Evolutionary conservation across 2,329 filamentous ascomycete genomes (phyloP).

Genomic region (Xylaria sp.): DNA sequence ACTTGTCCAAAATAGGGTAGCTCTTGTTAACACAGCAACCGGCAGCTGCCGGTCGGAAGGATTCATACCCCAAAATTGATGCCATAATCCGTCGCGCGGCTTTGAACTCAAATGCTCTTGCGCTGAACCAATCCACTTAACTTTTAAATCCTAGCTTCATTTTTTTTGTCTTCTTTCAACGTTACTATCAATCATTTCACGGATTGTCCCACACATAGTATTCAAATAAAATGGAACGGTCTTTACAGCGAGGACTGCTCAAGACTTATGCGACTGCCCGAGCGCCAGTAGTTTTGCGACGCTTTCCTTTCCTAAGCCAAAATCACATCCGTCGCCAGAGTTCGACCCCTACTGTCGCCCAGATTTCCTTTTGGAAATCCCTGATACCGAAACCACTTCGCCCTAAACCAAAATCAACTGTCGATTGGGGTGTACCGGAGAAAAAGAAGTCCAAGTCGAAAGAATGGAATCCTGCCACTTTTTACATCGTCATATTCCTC

Average conservation of each 20-base stretch:
- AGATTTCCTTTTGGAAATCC: slow-evolving; percentile 74
- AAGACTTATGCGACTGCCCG: slow-evolving; percentile 31
- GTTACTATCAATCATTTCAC: background rate
- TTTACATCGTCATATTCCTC: slow-evolving; percentile 83
- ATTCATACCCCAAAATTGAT: background rate
- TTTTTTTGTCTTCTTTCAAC: background rate
- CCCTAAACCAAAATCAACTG: slow-evolving; percentile 53
- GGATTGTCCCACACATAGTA: background rate
- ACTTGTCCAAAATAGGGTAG: slow-evolving; percentile 32
- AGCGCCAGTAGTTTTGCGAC: slow-evolving; percentile 8
- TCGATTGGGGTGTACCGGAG: slow-evolving; percentile 40
- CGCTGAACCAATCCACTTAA: background rate
- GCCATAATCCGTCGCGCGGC: background rate
- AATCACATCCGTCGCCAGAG: slow-evolving; percentile 46
- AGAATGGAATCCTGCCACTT: slow-evolving; percentile 83
- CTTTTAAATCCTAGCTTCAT: background rate
- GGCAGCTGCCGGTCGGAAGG: background rate
- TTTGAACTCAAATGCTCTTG: slow-evolving; percentile 5
- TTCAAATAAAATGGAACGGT: slow-evolving; percentile 34
- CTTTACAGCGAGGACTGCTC: slow-evolving; percentile 37
- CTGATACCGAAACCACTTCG: slow-evolving; percentile 76
- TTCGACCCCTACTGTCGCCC: slow-evolving; percentile 62
- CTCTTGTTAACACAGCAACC: slow-evolving; percentile 36
- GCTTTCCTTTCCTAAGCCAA: slow-evolving; percentile 24
- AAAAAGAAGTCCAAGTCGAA: slow-evolving; percentile 61